Percentiles rank a stretch among this genome's conserved stretches.
Evolutionary conservation across 768 basidiomycete species (phyloP).

Genomic region (Boletales sp.): DNA sequence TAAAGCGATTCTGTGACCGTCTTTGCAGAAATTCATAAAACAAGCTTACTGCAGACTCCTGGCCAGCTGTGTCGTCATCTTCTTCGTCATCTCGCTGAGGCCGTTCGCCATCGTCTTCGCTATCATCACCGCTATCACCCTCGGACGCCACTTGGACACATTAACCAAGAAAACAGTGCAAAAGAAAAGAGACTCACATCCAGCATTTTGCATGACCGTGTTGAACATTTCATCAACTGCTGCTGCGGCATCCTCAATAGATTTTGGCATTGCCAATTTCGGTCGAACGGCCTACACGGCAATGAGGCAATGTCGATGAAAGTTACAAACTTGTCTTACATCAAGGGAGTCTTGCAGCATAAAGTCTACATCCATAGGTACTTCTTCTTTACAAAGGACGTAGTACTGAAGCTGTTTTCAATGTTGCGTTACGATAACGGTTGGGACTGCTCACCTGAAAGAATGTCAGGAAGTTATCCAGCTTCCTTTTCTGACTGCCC

Average conservation of each 20-base stretch:
- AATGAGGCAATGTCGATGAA: slow-evolving; percentile 1
- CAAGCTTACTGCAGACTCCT: slow-evolving; percentile 52
- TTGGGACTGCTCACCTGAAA: slow-evolving; percentile 68
- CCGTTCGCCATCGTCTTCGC: slow-evolving; percentile 43
- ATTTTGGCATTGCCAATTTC: slow-evolving; percentile 66
- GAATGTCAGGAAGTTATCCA: slow-evolving; percentile 89
- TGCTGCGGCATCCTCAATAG: slow-evolving; percentile 77
- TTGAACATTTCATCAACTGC: slow-evolving; percentile 92
- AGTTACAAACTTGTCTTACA: slow-evolving; percentile 37
- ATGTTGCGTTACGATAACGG: not conserved
- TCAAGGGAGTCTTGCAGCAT: slow-evolving; percentile 95
- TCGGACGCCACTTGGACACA: slow-evolving; percentile 30
- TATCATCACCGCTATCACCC: slow-evolving; percentile 49
- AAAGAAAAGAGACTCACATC: slow-evolving; percentile 40
- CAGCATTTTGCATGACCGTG: slow-evolving; percentile 55
- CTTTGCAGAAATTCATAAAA: not conserved
- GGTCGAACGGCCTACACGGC: slow-evolving; percentile 75
- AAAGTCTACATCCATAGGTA: slow-evolving; percentile 99
- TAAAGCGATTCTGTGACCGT: not conserved
- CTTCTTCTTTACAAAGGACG: slow-evolving; percentile 77
- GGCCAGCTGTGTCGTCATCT: slow-evolving; percentile 49
- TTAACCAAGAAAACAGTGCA: slow-evolving; percentile 13
- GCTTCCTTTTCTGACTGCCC: slow-evolving; percentile 86
- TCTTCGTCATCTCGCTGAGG: slow-evolving; percentile 57
- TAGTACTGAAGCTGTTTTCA: slow-evolving; percentile 57